A percentile compares a stretch with the other conserved stretches of the same genome.
Evolutionary conservation across 2,329 filamentous ascomycete genomes (phyloP).

Genomic region (Sclerotinia nivalis): DNA sequence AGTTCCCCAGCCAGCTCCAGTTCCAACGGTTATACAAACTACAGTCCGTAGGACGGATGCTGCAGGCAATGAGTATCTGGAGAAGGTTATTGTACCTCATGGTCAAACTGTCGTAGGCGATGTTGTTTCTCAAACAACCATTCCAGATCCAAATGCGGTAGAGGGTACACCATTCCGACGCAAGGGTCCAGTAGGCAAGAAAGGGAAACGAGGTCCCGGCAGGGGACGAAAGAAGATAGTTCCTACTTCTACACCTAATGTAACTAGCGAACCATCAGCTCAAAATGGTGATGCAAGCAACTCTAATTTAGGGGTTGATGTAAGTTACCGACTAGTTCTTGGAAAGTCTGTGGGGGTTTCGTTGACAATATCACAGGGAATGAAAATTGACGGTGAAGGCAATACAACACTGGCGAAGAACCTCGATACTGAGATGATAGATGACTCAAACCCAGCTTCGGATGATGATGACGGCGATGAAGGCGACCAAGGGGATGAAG

Average conservation of each 20-base stretch:
- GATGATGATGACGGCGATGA: conserved; percentile 39
- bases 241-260: conserved; percentile 28
- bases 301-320: conserved; percentile 30
- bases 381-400: conserved; percentile 34
- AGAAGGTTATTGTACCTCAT: conserved; percentile 78
- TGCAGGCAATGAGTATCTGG: conserved; percentile 77
- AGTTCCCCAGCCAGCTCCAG: conserved; percentile 50
- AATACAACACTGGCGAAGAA: conserved; percentile 27
- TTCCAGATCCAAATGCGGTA: conserved; percentile 59
- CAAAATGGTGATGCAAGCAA: conserved; percentile 21
- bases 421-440: conserved; percentile 41
- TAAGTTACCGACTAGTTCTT: conserved; percentile 27
- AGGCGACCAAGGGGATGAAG: conserved; percentile 47
- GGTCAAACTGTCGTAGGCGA: conserved; percentile 81
- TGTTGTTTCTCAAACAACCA: conserved; percentile 64
- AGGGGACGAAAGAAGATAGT: conserved; percentile 68
- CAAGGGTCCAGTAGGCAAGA: conserved; percentile 59
- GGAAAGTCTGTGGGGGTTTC: neutral
- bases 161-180: conserved; percentile 56
- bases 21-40: conserved; percentile 69
- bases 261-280: conserved; percentile 30
- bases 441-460: conserved; percentile 37
- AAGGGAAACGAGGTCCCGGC: conserved; percentile 78
- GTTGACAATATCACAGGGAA: conserved; percentile 29
- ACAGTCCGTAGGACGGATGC: conserved; percentile 78